Conservation (phyloP, 257 asterid species). For the Solanum gracilifrons region DNA sequence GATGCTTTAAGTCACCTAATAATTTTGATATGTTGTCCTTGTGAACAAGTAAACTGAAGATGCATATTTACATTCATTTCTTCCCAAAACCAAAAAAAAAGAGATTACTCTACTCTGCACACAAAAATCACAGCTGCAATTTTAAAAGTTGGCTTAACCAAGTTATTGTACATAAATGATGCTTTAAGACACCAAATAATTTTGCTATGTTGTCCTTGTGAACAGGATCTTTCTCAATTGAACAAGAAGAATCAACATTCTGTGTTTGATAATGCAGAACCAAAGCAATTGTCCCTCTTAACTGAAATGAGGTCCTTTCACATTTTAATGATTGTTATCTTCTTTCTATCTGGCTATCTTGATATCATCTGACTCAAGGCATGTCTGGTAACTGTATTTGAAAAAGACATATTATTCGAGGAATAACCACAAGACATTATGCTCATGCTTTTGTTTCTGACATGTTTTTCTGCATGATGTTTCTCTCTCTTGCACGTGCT, state of each 20-base stretch:
- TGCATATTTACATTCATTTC: not conserved
- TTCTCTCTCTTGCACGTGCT: not conserved
- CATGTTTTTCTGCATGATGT: not conserved
- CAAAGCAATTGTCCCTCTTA: constrained; percentile 33
- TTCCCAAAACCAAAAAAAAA: not conserved
- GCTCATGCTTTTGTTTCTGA: not conserved
- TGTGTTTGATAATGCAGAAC: constrained; percentile 30
- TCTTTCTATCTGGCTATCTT: not conserved
- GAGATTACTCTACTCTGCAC: not conserved
- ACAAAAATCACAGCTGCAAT: not conserved
- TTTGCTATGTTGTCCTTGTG: not conserved
- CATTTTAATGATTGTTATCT: not conserved
- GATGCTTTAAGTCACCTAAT: not conserved
- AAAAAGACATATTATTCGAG: not conserved
- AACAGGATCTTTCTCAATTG: constrained; percentile 24
- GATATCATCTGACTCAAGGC: not conserved
- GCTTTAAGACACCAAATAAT: not conserved
- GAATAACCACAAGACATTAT: not conserved
- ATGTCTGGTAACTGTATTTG: not conserved
- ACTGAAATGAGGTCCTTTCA: constrained; percentile 60
- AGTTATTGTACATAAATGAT: not conserved
- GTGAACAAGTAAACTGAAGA: constrained; percentile 2
- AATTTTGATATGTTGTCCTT: not conserved
- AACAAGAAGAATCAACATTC: constrained; percentile 30
- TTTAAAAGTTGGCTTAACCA: not conserved